Evolutionary conservation across 1,284 basidiomycete species (phyloP).

Genomic region (Apiotrichum gracile): DNA sequence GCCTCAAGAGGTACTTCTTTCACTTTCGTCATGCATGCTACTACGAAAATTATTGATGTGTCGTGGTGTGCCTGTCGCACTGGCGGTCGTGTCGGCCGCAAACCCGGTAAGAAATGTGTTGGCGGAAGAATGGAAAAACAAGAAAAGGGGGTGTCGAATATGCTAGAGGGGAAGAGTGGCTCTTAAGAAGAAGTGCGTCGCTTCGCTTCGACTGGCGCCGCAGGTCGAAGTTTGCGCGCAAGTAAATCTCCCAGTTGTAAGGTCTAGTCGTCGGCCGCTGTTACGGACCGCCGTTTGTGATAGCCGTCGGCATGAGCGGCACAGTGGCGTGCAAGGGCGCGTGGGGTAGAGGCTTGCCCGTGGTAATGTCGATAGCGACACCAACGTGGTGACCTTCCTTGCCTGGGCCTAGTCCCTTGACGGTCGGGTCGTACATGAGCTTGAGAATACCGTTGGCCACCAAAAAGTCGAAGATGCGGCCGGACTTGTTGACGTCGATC

Average conservation of each 20-base stretch:
- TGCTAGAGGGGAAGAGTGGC: neutral
- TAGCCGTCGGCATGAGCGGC: neutral
- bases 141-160: neutral
- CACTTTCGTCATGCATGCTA: constrained; percentile 2
- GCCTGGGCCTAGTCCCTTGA: constrained; percentile 24
- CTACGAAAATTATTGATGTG: constrained; percentile 1
- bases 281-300: constrained; percentile 3
- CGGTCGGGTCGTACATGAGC: constrained; percentile 37
- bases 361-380: constrained; percentile 12
- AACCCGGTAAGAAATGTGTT: no score
- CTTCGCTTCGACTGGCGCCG: no score
- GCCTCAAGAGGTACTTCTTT: neutral
- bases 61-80: neutral
- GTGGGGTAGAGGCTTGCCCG: constrained; percentile 8
- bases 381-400: constrained; percentile 24
- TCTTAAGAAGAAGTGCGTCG: neutral
- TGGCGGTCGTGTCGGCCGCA: neutral
- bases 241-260: no score
- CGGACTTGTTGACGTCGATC: constrained; percentile 87
- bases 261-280: neutral
- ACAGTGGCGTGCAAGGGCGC: neutral
- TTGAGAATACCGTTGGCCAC: constrained; percentile 41
- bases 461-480: constrained; percentile 81
- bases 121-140: neutral
- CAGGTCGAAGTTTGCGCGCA: no score